Evolutionary conservation across 2,329 filamentous ascomycete species (phyloP).

Genomic region (Colletotrichum orchidophilum): DNA sequence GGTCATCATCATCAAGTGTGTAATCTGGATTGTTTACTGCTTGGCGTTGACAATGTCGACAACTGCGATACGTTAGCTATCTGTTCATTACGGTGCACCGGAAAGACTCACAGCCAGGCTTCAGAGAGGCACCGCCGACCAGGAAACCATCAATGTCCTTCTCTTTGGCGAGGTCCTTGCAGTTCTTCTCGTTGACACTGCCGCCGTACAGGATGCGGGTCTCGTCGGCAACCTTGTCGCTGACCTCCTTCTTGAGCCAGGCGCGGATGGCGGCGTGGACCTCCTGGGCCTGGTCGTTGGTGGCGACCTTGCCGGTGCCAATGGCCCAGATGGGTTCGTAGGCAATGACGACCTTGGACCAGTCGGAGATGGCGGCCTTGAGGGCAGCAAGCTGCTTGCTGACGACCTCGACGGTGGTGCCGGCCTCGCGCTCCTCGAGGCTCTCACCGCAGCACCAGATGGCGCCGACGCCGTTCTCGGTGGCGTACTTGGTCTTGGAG

Average conservation of each 20-base stretch:
- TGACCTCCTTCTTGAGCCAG: conserved; percentile 85
- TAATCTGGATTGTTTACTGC: conserved; percentile 48
- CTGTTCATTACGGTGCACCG: background rate
- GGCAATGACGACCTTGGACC: conserved; percentile 93
- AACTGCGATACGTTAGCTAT: conserved; percentile 47
- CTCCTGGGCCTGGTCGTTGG: conserved; percentile 90
- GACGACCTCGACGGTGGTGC: conserved; percentile 86
- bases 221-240: conserved; percentile 79
- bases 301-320: conserved; percentile 93
- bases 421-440: conserved; percentile 88
- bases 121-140: conserved; percentile 94
- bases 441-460: conserved; percentile 98
- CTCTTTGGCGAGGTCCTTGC: conserved; percentile 89
- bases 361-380: conserved; percentile 80
- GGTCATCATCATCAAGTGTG: conserved; percentile 31
- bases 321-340: conserved; percentile 99
- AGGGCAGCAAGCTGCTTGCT: conserved; percentile 87
- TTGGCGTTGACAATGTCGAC: conserved; percentile 69
- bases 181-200: conserved; percentile 98
- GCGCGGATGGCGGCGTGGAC: conserved; percentile 91
- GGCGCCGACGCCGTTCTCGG: conserved; percentile 86
- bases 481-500: conserved; percentile 91
- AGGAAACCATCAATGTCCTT: conserved; percentile 97
- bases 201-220: conserved; percentile 97
- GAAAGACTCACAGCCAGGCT: conserved; percentile 83